Base-by-base conservation (phyloP, 257 asterid species). In the Nicotiana attenuata region DNA sequence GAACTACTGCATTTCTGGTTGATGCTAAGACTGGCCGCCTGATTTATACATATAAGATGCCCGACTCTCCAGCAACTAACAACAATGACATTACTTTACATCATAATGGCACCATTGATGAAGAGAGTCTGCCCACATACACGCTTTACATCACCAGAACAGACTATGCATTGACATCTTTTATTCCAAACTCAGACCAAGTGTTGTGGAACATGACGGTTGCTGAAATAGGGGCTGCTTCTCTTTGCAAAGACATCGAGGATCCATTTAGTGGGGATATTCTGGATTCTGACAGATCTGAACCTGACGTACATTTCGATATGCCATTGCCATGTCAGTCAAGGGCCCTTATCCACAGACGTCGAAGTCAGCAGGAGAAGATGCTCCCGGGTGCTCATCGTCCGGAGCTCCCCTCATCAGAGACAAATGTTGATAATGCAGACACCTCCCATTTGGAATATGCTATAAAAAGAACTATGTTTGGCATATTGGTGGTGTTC, bases 311-410 rank as follows among this genome's bases (percentile, higher is more conserved):
- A 56, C 90, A 86, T 77, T 91, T 90, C 78, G 87, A 81, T 45
- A 92, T 95, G 97, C 99, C 99, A 81, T 85, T 96, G 63, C 89
- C 92, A 65, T 96, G 99, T 81, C 97, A 92, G 85, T 94, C 99
- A 84, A 89, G 92, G 87, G 97, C 93, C 26, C 93, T 67, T 78
- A 89, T 96, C 24, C 87, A 82, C 85, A 97, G 97, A 80, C 90
- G 90, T 52, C 97, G 94, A 50, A 86, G 83, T 78, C 90, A 85
- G 59, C 89, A 24, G 52, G 52, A 73, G 61, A 73, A 73, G 38
- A 50, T 73, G 84, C 88, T 88, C 64, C 88, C 92, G 13, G 81
- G 81, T 78, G 89, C 86, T 85, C 85, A 50, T 84, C 83, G 76
- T 73, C 90, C 85, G 66, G 94, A 81, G 85, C 79, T 83, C 89